Evolutionary conservation across 2,329 filamentous ascomycete genomes (phyloP), one percentile per base, ranked within the genome.

Genomic region (Lachnellula cervina): DNA sequence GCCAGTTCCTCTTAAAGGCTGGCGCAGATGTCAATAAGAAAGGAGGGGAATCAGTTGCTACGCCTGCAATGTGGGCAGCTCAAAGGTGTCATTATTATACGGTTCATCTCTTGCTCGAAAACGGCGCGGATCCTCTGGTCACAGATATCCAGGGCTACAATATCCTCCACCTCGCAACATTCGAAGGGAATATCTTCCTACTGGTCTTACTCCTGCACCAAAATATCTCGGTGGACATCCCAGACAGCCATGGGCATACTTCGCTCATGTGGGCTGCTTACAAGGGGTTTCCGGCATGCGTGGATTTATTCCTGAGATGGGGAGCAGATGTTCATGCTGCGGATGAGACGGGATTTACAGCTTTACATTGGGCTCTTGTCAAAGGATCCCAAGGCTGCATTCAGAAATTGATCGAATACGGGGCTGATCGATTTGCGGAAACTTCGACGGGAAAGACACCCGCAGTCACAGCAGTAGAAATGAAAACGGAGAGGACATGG

Each of bases 211-310:
- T 99, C 7, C 81, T 99, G 23, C 94, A 99, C 74, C 92, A 97
- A 69, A 91, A 94, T 68, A 94, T 99, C 58, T 90, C 91, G 16
- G 90, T 99, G 59, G 94, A 99, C 70, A 88, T 94, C 5, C 80
- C 87, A 52, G 94, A 99, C 73, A 83, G 84, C 50, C 93, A 91
- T 69, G 90, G 92, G 5, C 95, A 99, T 72, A 97, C 94, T 1
- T 88, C 87, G 58, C 79, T 99, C 59, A 99, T 99, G 94, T 99
- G 94, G 94, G 90, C 94, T 17, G 93, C 93, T 16, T 99, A 99
- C 77, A 99, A 99, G 73, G 94, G 95, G 37, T 97, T 87, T 70
- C 90, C 93, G 0, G 86, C 88, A 47, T 96, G 90, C 65, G 93
- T 97, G 48, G 94, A 97, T 69, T 73, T 97, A 44, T 93, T 96